Base-by-base conservation (phyloP, 768 basidiomycete genomes). In the Leccinum rimulosum region DNA sequence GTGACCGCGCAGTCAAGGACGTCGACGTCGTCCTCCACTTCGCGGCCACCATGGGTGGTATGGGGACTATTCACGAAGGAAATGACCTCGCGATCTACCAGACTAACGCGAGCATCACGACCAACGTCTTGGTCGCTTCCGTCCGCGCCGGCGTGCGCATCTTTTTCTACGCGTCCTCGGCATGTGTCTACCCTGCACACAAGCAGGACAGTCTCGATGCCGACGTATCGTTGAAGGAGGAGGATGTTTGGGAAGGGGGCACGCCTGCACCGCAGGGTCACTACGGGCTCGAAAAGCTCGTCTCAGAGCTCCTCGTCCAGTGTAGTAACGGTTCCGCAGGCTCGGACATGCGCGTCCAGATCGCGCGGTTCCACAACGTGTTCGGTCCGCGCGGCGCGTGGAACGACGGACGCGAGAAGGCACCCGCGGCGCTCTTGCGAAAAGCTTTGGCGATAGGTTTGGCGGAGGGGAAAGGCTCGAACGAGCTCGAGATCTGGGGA, bases 11-110 rank as follows among this genome's bases (percentile, higher is more conserved):
- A 1, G 73, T 82, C 7, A 66, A 63, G n/a, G 79, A 73, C 30
- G 73, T 82, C 0, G 61, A 77, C 52, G 74, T 70, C 7, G 76
- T 86, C 27, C 70, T 84, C 19, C 84, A 86, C 66, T 81, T 86
- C 61, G 82, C 85, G 11, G 84, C 84, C 2, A 81, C 75, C 22
- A 85, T 84, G 84, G 84, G 84, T 4, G 85, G 85, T 0, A 86
- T 86, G 85, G 85, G 85, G 2, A 77, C 78, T 0, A 86, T 86
- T 50, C 84, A 85, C 61, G 64, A 70, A 4, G 70, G 64, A 0
- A 85, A 86, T 64, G 80, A 82, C 51, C 71, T 77, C 47, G 58
- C 60, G 17, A 82, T 85, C 28, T 86, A 84, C 61, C 57, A 63
- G 6, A 73, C 79, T 27, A 85, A 86, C 58, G 75, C 81, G 25